Conservation (phyloP, 164 flowering plant genomes). For the Brasenia schreberi region DNA sequence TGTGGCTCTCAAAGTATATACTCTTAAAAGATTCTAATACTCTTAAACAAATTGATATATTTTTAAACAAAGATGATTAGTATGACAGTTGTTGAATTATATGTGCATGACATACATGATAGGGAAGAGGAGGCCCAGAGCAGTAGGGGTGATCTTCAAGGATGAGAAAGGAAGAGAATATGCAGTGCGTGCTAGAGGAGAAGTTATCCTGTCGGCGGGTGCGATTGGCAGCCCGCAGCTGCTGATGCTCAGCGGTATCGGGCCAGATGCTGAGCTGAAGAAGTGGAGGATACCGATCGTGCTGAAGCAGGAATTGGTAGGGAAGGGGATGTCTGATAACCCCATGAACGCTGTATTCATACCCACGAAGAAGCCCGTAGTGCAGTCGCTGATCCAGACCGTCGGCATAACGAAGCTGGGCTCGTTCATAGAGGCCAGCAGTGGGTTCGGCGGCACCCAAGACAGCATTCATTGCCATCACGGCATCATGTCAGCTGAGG, state of each 20-base stretch:
- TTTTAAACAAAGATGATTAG: no score
- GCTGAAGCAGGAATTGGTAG: conserved; percentile 48
- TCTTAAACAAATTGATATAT: no score
- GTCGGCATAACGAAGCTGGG: conserved; percentile 89
- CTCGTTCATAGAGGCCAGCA: conserved; percentile 82
- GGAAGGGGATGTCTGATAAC: conserved; percentile 81
- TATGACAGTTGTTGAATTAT: no score
- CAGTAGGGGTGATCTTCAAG: conserved; percentile 68
- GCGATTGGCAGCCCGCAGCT: conserved; percentile 90
- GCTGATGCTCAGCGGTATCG: conserved; percentile 77
- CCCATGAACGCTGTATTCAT: conserved; percentile 73
- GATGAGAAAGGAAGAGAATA: conserved; percentile 71
- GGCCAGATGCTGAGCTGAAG: conserved; percentile 47
- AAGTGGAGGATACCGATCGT: conserved; percentile 50
- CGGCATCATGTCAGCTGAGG: conserved; percentile 91
- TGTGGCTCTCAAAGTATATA: no score
- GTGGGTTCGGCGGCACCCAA: conserved; percentile 64
- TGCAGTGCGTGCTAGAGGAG: conserved; percentile 47
- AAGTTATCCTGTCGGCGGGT: conserved; percentile 62
- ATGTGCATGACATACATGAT: no score
- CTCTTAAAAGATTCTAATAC: no score
- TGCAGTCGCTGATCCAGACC: conserved; percentile 71
- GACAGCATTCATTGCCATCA: conserved; percentile 72
- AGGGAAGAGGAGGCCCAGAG: conserved; percentile 31
- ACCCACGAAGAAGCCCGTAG: conserved; percentile 39